Evolutionary conservation across 2,329 filamentous ascomycete species (phyloP).

Genomic region (Alternaria sp.): DNA sequence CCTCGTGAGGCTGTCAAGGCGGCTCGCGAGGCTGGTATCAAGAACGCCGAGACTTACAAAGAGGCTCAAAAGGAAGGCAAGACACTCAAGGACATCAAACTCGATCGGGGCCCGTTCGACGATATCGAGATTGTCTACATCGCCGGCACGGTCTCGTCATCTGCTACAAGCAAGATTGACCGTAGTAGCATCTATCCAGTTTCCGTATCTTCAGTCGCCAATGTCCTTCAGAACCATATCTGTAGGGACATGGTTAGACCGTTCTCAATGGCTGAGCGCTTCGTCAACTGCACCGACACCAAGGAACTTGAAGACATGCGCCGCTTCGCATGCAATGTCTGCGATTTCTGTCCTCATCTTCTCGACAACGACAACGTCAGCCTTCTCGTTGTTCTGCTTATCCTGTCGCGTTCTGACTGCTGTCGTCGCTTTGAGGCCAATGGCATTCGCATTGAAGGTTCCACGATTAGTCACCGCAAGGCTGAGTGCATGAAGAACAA

Average conservation of each 20-base stretch:
- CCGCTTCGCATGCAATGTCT: constrained; percentile 44
- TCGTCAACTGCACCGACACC: constrained; percentile 41
- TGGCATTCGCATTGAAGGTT: constrained; percentile 48
- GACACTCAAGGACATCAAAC: constrained; percentile 26
- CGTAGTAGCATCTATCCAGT: constrained; percentile 45
- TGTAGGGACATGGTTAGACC: constrained; percentile 46
- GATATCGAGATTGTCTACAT: constrained; percentile 50
- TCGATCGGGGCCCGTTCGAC: constrained; percentile 42
- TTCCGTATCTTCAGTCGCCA: constrained; percentile 42
- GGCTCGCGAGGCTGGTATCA: constrained; percentile 34
- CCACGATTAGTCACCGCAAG: constrained; percentile 47
- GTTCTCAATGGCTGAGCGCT: constrained; percentile 43
- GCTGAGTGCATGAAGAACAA: constrained; percentile 49
- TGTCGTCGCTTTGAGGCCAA: constrained; percentile 45
- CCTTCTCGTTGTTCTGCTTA: constrained; percentile 45
- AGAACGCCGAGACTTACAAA: constrained; percentile 24
- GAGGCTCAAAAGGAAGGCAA: constrained; percentile 20
- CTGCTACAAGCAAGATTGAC: constrained; percentile 44
- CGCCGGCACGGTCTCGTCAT: constrained; percentile 46
- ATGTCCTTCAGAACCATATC: constrained; percentile 42
- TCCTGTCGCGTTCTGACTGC: constrained; percentile 45
- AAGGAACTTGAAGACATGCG: constrained; percentile 42
- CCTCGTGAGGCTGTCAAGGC: constrained; percentile 43
- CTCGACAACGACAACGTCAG: constrained; percentile 49
- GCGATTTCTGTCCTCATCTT: constrained; percentile 48